Evolutionary conservation across 2,329 filamentous ascomycete genomes (phyloP).

Genomic region (Chalara sp.): DNA sequence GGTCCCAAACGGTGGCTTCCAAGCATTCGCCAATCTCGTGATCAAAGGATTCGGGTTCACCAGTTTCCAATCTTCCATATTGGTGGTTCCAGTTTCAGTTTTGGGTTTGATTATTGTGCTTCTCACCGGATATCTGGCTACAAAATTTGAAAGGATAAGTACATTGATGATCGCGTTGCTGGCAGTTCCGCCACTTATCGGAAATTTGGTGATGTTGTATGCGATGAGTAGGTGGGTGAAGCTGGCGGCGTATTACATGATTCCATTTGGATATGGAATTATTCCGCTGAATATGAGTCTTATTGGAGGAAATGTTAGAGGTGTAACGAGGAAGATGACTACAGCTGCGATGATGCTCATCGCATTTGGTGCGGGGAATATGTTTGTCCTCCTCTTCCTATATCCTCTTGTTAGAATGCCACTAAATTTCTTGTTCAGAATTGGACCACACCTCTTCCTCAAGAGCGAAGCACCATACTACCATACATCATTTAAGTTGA

Average conservation of each 20-base stretch:
- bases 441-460: slow-evolving; percentile 17
- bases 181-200: slow-evolving; percentile 18
- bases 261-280: slow-evolving; percentile 15
- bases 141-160: slow-evolving; percentile 15
- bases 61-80: slow-evolving; percentile 25
- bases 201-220: slow-evolving; percentile 21
- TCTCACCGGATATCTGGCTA: slow-evolving; percentile 30
- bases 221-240: slow-evolving; percentile 10
- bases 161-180: slow-evolving; percentile 16
- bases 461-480: slow-evolving; percentile 10
- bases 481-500: slow-evolving; percentile 20
- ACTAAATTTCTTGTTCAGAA: neutral
- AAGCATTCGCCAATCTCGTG: slow-evolving; percentile 47
- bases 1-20: slow-evolving; percentile 49
- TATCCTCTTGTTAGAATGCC: too few relatives aligned
- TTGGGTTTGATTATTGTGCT: slow-evolving; percentile 16
- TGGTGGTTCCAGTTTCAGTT: slow-evolving; percentile 15
- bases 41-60: slow-evolving; percentile 31
- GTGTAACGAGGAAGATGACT: slow-evolving; percentile 27
- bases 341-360: slow-evolving; percentile 17
- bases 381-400: slow-evolving; percentile 4
- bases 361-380: slow-evolving; percentile 21
- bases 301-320: slow-evolving; percentile 23
- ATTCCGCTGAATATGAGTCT: slow-evolving; percentile 26
- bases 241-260: slow-evolving; percentile 25